Evolutionary conservation across 805 yeast genomes (phyloP).

Genomic region (Scheffersomyces stipitis): DNA sequence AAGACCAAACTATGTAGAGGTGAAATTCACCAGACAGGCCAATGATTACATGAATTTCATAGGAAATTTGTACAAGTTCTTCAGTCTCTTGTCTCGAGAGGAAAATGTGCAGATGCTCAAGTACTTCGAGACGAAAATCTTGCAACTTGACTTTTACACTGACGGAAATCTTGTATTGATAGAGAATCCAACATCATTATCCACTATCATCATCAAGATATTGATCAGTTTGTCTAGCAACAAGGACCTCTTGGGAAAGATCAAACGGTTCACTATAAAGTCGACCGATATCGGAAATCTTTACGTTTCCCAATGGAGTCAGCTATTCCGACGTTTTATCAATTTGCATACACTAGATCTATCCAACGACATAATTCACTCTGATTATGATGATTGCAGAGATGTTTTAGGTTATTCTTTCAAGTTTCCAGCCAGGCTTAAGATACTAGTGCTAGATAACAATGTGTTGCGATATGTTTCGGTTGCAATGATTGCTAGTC

Average conservation of each 20-base stretch:
- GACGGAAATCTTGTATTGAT: conserved; percentile 26
- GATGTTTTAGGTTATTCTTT: conserved; percentile 19
- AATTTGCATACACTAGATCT: conserved; percentile 21
- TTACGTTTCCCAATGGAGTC: conserved; percentile 32
- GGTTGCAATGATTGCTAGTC: conserved; percentile 14
- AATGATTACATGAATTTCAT: conserved; percentile 23
- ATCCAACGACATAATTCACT: conserved; percentile 24
- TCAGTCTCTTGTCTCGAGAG: conserved; percentile 14
- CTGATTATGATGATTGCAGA: conserved; percentile 8
- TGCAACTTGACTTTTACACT: conserved; percentile 22
- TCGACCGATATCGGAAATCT: conserved; percentile 36
- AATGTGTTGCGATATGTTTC: conserved; percentile 24
- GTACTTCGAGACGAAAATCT: conserved; percentile 13
- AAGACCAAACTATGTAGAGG: conserved; percentile 21
- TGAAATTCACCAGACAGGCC: conserved; percentile 18
- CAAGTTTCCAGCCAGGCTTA: conserved; percentile 25
- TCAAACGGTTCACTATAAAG: conserved; percentile 21
- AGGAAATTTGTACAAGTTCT: conserved; percentile 18
- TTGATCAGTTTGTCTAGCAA: conserved; percentile 19
- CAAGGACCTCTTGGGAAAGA: conserved; percentile 15
- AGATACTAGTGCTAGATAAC: conserved; percentile 20
- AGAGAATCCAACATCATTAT: conserved; percentile 32
- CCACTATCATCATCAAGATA: conserved; percentile 27
- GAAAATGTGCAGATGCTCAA: conserved; percentile 9
- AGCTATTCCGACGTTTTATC: conserved; percentile 23